These are phyloP conservation scores for Silene uniflora DNA, from an alignment of 148 eudicot genomes.

Conservation along the genomic window DNA sequence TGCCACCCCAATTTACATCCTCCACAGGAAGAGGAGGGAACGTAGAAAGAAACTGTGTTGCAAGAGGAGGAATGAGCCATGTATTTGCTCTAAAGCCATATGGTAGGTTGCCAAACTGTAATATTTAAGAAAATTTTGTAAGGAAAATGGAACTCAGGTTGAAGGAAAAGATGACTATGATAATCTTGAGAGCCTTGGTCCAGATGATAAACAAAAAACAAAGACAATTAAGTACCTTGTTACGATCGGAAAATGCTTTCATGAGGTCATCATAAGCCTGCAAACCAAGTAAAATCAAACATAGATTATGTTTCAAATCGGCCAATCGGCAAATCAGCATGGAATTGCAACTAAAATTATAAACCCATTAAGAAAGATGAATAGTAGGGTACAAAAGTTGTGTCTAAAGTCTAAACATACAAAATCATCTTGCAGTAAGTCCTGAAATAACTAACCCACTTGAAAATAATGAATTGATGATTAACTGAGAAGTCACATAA, in stretches of 20 bases:
- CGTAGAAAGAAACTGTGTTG: slow-evolving; percentile 60
- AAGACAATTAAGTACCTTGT: slow-evolving; percentile 56
- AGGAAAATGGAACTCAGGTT: not conserved
- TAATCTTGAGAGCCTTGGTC: not conserved
- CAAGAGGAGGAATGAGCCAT: slow-evolving; percentile 92
- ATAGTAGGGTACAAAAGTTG: not conserved
- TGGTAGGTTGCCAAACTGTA: slow-evolving; percentile 98
- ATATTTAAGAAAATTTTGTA: not conserved
- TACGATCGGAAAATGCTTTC: slow-evolving; percentile 90
- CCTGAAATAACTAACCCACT: not conserved
- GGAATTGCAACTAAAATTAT: too few relatives aligned
- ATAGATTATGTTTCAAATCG: too few relatives aligned
- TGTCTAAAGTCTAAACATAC: not conserved
- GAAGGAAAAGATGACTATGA: not conserved
- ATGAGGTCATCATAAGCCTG: slow-evolving; percentile 95
- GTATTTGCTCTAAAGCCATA: slow-evolving; percentile 98
- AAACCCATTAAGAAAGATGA: not conserved
- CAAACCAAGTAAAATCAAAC: not conserved
- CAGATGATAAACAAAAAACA: slow-evolving; percentile 16
- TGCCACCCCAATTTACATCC: slow-evolving; percentile 94
- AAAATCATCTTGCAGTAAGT: not conserved
- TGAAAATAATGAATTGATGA: too few relatives aligned
- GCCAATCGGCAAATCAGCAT: too few relatives aligned
- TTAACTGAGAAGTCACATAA: too few relatives aligned
- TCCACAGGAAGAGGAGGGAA: slow-evolving; percentile 85